Base-by-base conservation (phyloP, 257 asterid species). In the Agastache rugosa region DNA sequence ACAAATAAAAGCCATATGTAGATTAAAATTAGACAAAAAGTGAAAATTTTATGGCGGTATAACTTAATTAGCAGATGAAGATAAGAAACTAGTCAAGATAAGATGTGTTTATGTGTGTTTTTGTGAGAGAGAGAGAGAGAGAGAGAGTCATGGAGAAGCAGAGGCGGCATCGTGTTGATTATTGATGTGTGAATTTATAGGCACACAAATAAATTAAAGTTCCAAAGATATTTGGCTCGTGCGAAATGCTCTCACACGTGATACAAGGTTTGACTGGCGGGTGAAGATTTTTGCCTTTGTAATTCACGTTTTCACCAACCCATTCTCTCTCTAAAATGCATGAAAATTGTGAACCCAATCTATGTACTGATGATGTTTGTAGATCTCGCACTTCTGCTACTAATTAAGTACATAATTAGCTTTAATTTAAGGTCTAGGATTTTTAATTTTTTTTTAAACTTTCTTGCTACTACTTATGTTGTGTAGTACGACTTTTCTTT, bases 191-290 rank as follows among this genome's bases (percentile, higher is more conserved):
- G 64, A 35, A 48, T 63, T 34, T 63, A 73, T 73, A 73, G 72
- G 41, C 35, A 20, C 23, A 48, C 34, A 61, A 8, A 14, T 1
- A 11, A 64, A 45, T 14, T 8, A 6, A 31, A 10, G 56, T 8
- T 50, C 56, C 56, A 56, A 34, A 22, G 42, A 17, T 19, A 8
- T 59, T 55, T 37, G 67, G 37, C 50, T 41, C 67, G 78, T 65
- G 73, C 14, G 79, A 45, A 59, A 70, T 70, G 23, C 34, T 29
- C 23, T 11, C 14, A 37, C 15, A n/a, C n/a, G n/a, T n/a, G n/a
- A n/a, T n/a, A 29, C 31, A 34, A 31, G 8, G 58, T 74, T 77
- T 77, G 87, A 80, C 82, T 67, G 83, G 62, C 79, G 8, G 87
- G 65, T 83, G 74, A 73, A 34, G 75, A 27, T 58, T 67, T 53